phyloP scores from a whole-genome alignment of 164 flowering plant species.

The Vitis labrusca region DNA sequence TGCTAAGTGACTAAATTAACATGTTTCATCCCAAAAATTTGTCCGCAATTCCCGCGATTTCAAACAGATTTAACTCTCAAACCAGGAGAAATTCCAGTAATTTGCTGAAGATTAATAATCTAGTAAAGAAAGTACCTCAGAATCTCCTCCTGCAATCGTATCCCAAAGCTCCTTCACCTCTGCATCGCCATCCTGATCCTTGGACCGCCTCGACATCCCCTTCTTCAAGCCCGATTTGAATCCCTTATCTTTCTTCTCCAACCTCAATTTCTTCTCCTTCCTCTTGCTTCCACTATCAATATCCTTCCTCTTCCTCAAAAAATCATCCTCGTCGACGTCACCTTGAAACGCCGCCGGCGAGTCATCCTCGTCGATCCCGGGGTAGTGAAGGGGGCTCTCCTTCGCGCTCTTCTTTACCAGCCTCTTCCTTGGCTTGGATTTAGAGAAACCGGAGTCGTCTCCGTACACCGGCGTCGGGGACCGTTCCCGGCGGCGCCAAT shows the following conservation, averaged over 20 bases:
- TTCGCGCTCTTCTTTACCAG: constrained; percentile 58
- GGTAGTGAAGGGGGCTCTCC: constrained; percentile 23
- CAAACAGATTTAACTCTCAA: background rate
- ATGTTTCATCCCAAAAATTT: no score
- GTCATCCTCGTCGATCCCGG: constrained; percentile 30
- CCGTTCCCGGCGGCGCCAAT: constrained; percentile 42
- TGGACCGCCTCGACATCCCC: constrained; percentile 25
- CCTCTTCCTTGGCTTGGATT: constrained; percentile 69
- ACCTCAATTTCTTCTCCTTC: constrained; percentile 40
- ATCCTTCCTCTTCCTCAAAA: constrained; percentile 16
- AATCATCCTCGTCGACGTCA: constrained; percentile 16
- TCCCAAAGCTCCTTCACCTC: constrained; percentile 94
- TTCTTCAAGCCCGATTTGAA: constrained; percentile 25
- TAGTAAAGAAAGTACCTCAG: constrained; percentile 50
- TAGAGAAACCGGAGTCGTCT: constrained; percentile 29
- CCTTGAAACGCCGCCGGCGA: no score
- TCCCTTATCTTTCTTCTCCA: constrained; percentile 24
- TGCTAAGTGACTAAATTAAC: no score
- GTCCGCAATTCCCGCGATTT: background rate
- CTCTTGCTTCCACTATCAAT: constrained; percentile 10
- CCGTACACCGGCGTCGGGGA: constrained; percentile 64
- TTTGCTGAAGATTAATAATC: background rate
- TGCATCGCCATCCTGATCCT: constrained; percentile 52
- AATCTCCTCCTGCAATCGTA: constrained; percentile 78
- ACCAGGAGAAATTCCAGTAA: background rate